Conservation (phyloP, 2,329 filamentous ascomycete species). For the Chaetomium sp. region DNA sequence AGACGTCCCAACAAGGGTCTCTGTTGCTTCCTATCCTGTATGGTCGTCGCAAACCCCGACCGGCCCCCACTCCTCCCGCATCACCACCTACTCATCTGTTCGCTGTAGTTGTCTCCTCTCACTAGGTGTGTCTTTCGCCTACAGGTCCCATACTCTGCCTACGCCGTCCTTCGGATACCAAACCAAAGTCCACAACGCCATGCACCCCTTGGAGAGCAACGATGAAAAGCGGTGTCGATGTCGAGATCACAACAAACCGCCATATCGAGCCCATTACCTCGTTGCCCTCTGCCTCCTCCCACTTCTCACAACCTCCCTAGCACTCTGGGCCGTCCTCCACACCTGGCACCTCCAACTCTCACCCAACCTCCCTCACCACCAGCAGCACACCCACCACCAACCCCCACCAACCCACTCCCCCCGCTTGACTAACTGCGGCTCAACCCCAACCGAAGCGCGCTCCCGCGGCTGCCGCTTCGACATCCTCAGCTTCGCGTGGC, state of each 20-base stretch:
- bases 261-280: neutral
- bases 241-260: constrained; percentile 16
- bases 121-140: neutral
- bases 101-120: neutral
- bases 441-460: constrained; percentile 30
- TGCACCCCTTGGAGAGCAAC: neutral
- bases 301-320: neutral
- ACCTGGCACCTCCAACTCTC: constrained; percentile 8
- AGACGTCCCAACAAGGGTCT: neutral
- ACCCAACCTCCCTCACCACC: neutral
- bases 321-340: constrained; percentile 13
- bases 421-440: constrained; percentile 31
- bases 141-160: neutral
- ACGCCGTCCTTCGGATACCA: neutral
- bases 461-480: constrained; percentile 36
- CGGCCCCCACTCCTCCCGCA: neutral
- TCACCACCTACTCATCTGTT: neutral
- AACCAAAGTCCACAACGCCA: neutral
- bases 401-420: no score
- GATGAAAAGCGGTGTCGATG: neutral
- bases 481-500: constrained; percentile 36
- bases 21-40: neutral
- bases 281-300: constrained; percentile 5
- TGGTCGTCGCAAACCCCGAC: neutral
- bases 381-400: neutral